Conservation (phyloP, 345 rosid genomes). For the Gossypium rotundifolium region DNA sequence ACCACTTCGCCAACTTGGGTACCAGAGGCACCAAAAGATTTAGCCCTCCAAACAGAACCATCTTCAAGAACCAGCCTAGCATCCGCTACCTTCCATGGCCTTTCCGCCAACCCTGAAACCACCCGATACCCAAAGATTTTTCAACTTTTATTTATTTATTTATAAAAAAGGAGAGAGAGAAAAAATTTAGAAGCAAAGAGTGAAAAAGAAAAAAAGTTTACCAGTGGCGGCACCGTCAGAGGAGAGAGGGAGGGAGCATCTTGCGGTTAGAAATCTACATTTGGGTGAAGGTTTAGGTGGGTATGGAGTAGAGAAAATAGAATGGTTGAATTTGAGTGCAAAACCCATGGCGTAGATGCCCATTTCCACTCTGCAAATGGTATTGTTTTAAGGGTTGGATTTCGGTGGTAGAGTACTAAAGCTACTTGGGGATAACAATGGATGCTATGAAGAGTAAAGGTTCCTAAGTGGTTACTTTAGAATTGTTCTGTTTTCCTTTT, state of each 20-base stretch:
- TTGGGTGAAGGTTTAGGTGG: conserved; percentile 20
- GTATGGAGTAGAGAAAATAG: conserved; percentile 14
- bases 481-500: neutral
- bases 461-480: neutral
- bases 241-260: conserved; percentile 45
- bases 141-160: neutral
- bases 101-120: conserved; percentile 46
- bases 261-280: conserved; percentile 32
- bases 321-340: neutral
- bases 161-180: neutral
- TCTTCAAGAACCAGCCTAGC: conserved; percentile 92
- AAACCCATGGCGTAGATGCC: conserved; percentile 6
- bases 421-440: neutral
- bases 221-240: conserved; percentile 45
- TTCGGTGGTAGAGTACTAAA: no score
- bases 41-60: conserved; percentile 91
- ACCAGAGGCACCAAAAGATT: conserved; percentile 92
- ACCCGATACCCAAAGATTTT: neutral
- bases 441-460: neutral
- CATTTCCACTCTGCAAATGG: neutral
- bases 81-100: conserved; percentile 77
- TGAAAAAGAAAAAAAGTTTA: conserved; percentile 14
- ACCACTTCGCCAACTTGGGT: conserved; percentile 95
- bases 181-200: neutral
- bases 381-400: neutral